phyloP scores from a whole-genome alignment of 805 yeast species.

The Sungouiella blattae region DNA sequence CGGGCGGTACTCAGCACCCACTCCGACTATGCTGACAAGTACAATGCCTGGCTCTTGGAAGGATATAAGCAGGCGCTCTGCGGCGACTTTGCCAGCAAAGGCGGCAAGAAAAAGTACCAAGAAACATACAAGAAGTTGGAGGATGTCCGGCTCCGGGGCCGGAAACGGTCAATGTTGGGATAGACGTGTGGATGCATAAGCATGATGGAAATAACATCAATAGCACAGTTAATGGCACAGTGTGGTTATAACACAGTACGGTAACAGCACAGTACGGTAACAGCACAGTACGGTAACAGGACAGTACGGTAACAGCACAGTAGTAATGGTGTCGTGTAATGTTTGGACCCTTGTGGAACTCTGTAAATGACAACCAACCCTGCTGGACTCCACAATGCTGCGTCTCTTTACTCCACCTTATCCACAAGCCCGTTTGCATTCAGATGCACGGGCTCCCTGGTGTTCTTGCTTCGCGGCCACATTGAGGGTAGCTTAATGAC shows the following conservation, averaged over 20 bases:
- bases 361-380: too few species aligned
- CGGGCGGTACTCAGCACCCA: constrained; percentile 91
- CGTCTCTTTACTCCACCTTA: constrained; percentile 17
- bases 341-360: too few species aligned
- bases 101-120: constrained; percentile 37
- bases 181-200: too few species aligned
- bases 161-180: constrained; percentile 95
- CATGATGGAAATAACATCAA: too few species aligned
- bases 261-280: too few species aligned
- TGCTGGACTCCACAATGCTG: too few species aligned
- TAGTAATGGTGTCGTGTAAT: too few species aligned
- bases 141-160: constrained; percentile 85
- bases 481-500: constrained; percentile 78
- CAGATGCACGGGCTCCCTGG: constrained; percentile 28
- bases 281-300: too few species aligned
- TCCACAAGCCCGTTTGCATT: constrained; percentile 18
- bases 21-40: constrained; percentile 62
- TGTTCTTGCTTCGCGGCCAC: constrained; percentile 63
- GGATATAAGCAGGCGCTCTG: constrained; percentile 54
- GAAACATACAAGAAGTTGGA: constrained; percentile 67
- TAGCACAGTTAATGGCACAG: too few species aligned
- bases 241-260: too few species aligned
- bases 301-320: too few species aligned
- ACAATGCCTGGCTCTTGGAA: constrained; percentile 66
- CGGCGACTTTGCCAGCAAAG: constrained; percentile 22